Evolutionary conservation across 2,329 filamentous ascomycete genomes (phyloP), one percentile per base, ranked within the genome.

Genomic region (Arachnopeziza araneosa): DNA sequence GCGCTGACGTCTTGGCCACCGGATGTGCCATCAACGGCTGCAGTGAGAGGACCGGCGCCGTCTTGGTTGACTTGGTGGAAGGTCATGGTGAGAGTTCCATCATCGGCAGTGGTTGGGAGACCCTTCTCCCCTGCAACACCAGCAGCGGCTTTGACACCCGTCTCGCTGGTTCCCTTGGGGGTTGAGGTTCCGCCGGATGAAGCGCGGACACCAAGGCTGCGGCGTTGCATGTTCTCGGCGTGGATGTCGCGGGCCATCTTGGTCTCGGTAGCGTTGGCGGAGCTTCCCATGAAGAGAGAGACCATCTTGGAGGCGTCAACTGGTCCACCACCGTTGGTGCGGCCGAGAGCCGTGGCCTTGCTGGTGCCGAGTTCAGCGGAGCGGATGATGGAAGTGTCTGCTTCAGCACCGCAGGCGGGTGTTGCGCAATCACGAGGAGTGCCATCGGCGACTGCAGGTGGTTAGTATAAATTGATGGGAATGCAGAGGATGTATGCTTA

Each of bases 61-160:
- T 89, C 86, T 73, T 88, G 85, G 79, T 89, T 89, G 76, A 89
- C 83, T 76, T 89, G 83, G 72, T 86, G 84, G 76, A 83, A 88
- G 62, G 80, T 84, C 80, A 89, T 80, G 60, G 78, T 80, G 71
- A 89, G 26, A 4, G 79, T 79, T 63, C 86, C 86, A 58, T 84
- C 79, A 60, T 87, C 83, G 22, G 77, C 74, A 60, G 78, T 80
- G 4, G 86, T 89, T 9, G 86, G 86, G 21, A 89, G 75, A n/a
- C 50, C 50, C 21, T 23, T 24, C 24, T 52, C 50, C 2, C 9
- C 9, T 23, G 9, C 50, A 9, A 60, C 66, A 60, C 86, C 86
- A 10, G 81, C 78, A 10, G 79, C 77, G 3, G 78, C 75, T 24
- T 80, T 77, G 52, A 88, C 82, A 59, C 76, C 79, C 5, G 75